Percentiles rank a stretch among this genome's conserved stretches.
phyloP scores from a whole-genome alignment of 2,329 filamentous ascomycete species.

The Aspergillus latus region DNA sequence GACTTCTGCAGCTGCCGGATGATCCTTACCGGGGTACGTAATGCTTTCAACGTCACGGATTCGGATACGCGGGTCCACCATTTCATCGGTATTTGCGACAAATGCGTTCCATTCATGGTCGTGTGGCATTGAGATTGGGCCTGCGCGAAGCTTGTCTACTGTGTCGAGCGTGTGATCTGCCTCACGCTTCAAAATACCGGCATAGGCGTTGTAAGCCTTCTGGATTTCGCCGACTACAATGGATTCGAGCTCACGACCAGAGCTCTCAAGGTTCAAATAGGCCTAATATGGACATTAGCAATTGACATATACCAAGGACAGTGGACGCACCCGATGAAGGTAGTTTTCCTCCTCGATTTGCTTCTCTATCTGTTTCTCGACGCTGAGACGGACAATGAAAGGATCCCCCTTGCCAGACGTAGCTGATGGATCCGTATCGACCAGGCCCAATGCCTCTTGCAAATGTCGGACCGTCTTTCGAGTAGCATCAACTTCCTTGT shows the following conservation, averaged over 20 bases:
- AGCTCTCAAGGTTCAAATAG: conserved; percentile 90
- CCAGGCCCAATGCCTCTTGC: conserved; percentile 77
- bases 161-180: conserved; percentile 76
- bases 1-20: conserved; percentile 79
- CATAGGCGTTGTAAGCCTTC: conserved; percentile 93
- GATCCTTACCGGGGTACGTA: conserved; percentile 85
- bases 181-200: conserved; percentile 86
- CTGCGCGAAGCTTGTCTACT: conserved; percentile 76
- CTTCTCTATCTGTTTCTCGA: conserved; percentile 85
- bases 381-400: conserved; percentile 78
- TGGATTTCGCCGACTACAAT: conserved; percentile 98
- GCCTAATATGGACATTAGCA: conserved; percentile 57
- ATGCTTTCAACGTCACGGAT: conserved; percentile 78
- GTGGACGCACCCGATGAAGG: conserved; percentile 73
- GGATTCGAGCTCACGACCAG: conserved; percentile 89
- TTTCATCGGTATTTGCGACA: conserved; percentile 75
- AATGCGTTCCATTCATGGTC: conserved; percentile 89
- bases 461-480: conserved; percentile 74
- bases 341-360: conserved; percentile 98
- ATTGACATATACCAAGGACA: neutral
- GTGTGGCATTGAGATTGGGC: conserved; percentile 89
- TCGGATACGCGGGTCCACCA: conserved; percentile 80
- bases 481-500: conserved; percentile 89
- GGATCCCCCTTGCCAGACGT: conserved; percentile 88
- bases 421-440: conserved; percentile 73